Conservation (phyloP, 2,329 filamentous ascomycete genomes). For the Verticillium nonalfalfae region DNA sequence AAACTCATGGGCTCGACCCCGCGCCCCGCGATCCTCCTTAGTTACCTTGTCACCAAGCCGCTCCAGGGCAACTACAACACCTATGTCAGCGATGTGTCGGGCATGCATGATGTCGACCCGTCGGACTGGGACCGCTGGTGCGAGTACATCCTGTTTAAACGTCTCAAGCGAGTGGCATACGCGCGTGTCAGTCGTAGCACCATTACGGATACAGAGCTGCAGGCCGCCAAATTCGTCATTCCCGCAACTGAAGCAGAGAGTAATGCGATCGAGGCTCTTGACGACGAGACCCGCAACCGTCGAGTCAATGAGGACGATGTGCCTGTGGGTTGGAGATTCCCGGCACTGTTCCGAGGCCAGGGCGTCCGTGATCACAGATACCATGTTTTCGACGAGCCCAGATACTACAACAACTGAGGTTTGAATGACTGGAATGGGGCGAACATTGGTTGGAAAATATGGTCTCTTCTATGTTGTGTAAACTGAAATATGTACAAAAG, state of each 20-base stretch:
- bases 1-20: constrained; percentile 79
- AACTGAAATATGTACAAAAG: not conserved
- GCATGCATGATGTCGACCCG: constrained; percentile 93
- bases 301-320: constrained; percentile 66
- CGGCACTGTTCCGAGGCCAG: constrained; percentile 72
- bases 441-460: not conserved
- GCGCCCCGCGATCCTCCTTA: constrained; percentile 78
- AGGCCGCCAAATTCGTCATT: constrained; percentile 92
- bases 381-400: constrained; percentile 90
- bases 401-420: constrained; percentile 51
- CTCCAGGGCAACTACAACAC: constrained; percentile 94
- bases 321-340: constrained; percentile 74
- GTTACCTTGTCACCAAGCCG: constrained; percentile 88
- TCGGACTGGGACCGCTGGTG: constrained; percentile 97
- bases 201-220: constrained; percentile 95
- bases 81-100: constrained; percentile 78
- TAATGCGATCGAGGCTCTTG: constrained; percentile 28
- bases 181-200: constrained; percentile 81
- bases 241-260: constrained; percentile 60
- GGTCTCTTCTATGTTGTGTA: not conserved
- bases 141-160: constrained; percentile 97
- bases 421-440: not conserved
- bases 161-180: constrained; percentile 78
- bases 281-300: constrained; percentile 48
- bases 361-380: constrained; percentile 87